Base-by-base conservation (phyloP, 2,329 filamentous ascomycete species). In the Phoma sp. region DNA sequence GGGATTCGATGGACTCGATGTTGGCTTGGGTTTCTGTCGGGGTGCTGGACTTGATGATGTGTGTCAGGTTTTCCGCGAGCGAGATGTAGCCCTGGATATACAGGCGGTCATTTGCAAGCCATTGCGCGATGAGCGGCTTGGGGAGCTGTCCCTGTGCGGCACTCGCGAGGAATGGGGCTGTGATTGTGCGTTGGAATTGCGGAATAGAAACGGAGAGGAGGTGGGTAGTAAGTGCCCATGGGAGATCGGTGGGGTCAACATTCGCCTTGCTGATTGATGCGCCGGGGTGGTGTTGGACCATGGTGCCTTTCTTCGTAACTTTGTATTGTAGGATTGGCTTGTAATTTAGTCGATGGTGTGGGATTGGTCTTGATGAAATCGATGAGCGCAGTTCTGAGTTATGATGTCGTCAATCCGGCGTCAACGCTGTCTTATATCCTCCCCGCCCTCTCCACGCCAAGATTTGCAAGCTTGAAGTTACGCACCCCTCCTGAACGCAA, bases 81-180 rank as follows among this genome's bases (percentile, higher is more conserved):
- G 54, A 60, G 42, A 72, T 68, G 46, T 73, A 74, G 50, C 67
- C 66, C 43, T 64, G 63, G 46, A 73, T 64, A 43, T 74, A 74
- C 11, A 72, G 59, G 1, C 66, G 60, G 34, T 74, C 71, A 28
- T 73, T 71, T 36, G 69, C 68, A 14, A 74, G 68, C 71, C 71
- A 74, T 46, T 67, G 54, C 3, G 68, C 64, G n/a, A 74, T 63
- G 9, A 64, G 21, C 4, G 56, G n/a, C 46, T 72, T 73, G 9
- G 70, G 57, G 10, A 74, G 60, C n/a, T 54, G 61, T 5, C 70
- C 70, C 15, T 65, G 61, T 12, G 71, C 71, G 20, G 71, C 71
- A 12, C 48, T 61, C 5, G 59, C 50, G 11, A 74, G 62, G 56
- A 74, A 74, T 11, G 61, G 53, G 7, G 71, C 67, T 37, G 65